These are phyloP conservation scores for Flaveria sonorensis DNA, from an alignment of 129 eudicot genomes.

Conservation along the genomic window DNA sequence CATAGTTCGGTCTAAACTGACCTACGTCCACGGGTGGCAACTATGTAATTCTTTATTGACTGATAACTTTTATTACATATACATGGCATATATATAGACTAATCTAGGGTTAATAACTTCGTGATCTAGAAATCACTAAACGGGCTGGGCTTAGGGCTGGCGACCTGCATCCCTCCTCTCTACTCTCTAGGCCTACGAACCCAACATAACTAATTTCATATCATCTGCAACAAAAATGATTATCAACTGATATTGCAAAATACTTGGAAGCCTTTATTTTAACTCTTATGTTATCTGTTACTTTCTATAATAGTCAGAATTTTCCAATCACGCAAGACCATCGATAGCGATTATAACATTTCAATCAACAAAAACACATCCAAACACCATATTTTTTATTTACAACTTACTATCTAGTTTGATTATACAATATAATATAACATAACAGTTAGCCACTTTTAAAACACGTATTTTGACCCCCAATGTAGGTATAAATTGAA, in stretches of 20 bases:
- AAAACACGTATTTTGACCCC: not conserved
- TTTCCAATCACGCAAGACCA: slow-evolving; percentile 5
- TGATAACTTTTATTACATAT: too few relatives aligned
- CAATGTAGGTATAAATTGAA: not conserved
- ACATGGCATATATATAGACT: too few relatives aligned
- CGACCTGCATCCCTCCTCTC: too few relatives aligned
- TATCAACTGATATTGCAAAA: not conserved
- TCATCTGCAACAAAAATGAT: not conserved
- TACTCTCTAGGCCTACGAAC: too few relatives aligned
- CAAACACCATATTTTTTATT: not conserved
- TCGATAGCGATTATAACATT: not conserved
- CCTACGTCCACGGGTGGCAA: too few relatives aligned
- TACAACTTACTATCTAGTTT: not conserved
- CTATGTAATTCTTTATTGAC: too few relatives aligned
- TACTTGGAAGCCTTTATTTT: not conserved
- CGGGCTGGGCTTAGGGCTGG: too few relatives aligned
- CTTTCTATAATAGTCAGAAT: not conserved
- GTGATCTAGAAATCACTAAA: too few relatives aligned
- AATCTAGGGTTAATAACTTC: too few relatives aligned
- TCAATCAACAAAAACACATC: not conserved
- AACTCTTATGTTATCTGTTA: not conserved
- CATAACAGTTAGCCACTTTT: not conserved
- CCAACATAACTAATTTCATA: not conserved
- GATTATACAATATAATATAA: not conserved
- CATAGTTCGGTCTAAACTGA: too few relatives aligned